Base-by-base conservation (phyloP, 768 basidiomycete genomes). In the Auriscalpium microsporum region DNA sequence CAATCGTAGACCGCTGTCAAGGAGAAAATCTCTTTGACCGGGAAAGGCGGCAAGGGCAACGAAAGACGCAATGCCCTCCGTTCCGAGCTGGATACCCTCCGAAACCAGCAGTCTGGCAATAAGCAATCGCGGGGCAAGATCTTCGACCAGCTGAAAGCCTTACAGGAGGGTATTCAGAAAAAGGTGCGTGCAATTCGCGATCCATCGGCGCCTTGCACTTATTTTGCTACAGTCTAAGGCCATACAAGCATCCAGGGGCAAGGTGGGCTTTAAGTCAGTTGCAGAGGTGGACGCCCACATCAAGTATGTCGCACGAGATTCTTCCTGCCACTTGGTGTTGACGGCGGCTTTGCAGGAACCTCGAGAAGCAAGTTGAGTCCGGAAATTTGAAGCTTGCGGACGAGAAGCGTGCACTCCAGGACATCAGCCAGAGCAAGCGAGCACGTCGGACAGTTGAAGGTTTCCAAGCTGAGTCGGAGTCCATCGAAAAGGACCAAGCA, bases 361-460 rank as follows among this genome's bases (percentile, higher is more conserved):
- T 96, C 57, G 90, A 98, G 50, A 86, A 82, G 65, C 89, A 93
- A 67, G 85, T 99, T 52, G 95, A 98, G 67, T 90, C 90, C 5
- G 95, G 95, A 23, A 82, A 64, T 56, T 78, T 99, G 79, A 96
- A 91, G 67, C 78, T 98, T 56, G 93, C 85, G 28, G 94, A 96
- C 55, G 96, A 99, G 72, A 97, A 96, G 73, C 86, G 92, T 51
- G 90, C 94, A 5, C 78, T 99, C n/a, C 79, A 82, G 61, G 95
- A 98, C 63, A 95, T 99, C 58, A 81, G 78, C 58, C 77, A 78
- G 45, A 73, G 77, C 58, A 90, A 81, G 65, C 86, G 91, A 45
- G 77, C 71, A 56, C 84, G 91, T 51, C 84, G 78, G 67, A 72
- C 73, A 11, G 83, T 98, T 56, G 94, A 98, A 69, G 68, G 78